Evolutionary conservation across 169 alveolate genomes (phyloP), one percentile per base, ranked within the genome.

Genomic region (Plasmodium inui): DNA sequence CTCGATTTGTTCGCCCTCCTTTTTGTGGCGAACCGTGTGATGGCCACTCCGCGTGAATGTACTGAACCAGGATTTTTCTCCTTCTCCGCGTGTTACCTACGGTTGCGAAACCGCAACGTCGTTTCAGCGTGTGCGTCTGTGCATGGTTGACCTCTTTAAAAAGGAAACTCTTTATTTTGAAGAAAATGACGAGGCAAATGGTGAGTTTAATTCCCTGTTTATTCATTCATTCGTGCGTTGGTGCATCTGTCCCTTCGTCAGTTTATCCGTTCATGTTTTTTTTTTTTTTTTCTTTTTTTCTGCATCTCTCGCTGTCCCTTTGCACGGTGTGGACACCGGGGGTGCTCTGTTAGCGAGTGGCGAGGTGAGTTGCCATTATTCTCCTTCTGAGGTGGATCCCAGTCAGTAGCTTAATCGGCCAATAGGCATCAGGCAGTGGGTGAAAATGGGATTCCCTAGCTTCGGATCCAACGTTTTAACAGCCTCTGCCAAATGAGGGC

Each of bases 221-320:
- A 37, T 53, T 82, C 89, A 82, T 82, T 50, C 89, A 82, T 55
- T 28, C 67, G 84, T 7, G 7, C 57, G 57, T 12, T 12, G 9
- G 44, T 37, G 1, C 61, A 26, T 50, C 22, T 4, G 22, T 50
- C 5, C 44, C 1, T 37, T 37, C 44, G 44, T 37, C 9, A 6
- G 44, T 37, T 37, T 6, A 37, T 5, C 61, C 61, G 61, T 50
- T 50, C 61, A 17, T 17, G 61, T 17, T 12, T 50, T 50, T 17
- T 50, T 3, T 14, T 46, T 46, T 46, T 12, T 46, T 46, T 46
- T 12, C 57, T 46, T 12, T 50, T 50, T 50, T 50, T 50, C 19
- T 50, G 19, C 14, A 50, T 17, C 14, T 50, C 14, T 4, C 61
- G 61, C 22, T 50, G 8, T 50, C 1, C 61, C 22, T 50, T 50